Evolutionary conservation across 2,329 filamentous ascomycete genomes (phyloP).

Genomic region (Colletotrichum ledebouriae): DNA sequence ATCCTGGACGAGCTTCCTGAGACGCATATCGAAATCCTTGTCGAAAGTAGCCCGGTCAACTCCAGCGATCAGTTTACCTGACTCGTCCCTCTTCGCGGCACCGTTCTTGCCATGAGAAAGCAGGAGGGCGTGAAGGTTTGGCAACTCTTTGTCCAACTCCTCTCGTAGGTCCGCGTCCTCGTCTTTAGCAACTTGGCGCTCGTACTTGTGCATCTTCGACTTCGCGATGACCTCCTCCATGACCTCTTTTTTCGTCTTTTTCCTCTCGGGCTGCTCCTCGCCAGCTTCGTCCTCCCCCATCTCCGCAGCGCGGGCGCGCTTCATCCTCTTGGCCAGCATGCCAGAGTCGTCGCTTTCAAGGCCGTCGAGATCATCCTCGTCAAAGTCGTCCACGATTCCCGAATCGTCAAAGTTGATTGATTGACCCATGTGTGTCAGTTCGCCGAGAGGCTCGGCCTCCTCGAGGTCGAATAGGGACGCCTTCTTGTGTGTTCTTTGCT

Average conservation of each 20-base stretch:
- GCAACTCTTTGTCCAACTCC: slow-evolving; percentile 86
- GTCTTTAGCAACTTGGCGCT: slow-evolving; percentile 92
- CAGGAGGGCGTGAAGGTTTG: slow-evolving; percentile 80
- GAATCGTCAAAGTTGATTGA: slow-evolving; percentile 72
- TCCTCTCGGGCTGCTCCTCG: slow-evolving; percentile 78
- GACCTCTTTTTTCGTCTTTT: slow-evolving; percentile 96
- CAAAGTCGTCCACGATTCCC: slow-evolving; percentile 76
- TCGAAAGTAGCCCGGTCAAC: slow-evolving; percentile 79
- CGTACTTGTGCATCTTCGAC: slow-evolving; percentile 94
- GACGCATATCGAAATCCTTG: slow-evolving; percentile 87
- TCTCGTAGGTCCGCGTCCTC: slow-evolving; percentile 90
- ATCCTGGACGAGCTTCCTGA: slow-evolving; percentile 87
- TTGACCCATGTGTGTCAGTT: slow-evolving; percentile 87
- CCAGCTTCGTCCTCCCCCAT: slow-evolving; percentile 59
- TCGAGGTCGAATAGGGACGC: slow-evolving; percentile 91
- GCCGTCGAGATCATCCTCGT: slow-evolving; percentile 78
- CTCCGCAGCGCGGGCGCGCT: slow-evolving; percentile 66
- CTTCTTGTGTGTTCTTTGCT: slow-evolving; percentile 82
- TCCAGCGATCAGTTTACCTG: slow-evolving; percentile 54
- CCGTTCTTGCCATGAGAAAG: slow-evolving; percentile 60
- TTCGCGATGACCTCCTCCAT: slow-evolving; percentile 99
- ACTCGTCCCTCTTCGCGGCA: slow-evolving; percentile 46
- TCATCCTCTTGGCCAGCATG: slow-evolving; percentile 67
- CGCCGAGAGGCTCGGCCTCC: slow-evolving; percentile 75
- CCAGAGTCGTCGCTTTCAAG: slow-evolving; percentile 70